Evolutionary conservation across 768 basidiomycete genomes (phyloP), one percentile per base, ranked within the genome.

Genomic region (Auricularia heimuer): DNA sequence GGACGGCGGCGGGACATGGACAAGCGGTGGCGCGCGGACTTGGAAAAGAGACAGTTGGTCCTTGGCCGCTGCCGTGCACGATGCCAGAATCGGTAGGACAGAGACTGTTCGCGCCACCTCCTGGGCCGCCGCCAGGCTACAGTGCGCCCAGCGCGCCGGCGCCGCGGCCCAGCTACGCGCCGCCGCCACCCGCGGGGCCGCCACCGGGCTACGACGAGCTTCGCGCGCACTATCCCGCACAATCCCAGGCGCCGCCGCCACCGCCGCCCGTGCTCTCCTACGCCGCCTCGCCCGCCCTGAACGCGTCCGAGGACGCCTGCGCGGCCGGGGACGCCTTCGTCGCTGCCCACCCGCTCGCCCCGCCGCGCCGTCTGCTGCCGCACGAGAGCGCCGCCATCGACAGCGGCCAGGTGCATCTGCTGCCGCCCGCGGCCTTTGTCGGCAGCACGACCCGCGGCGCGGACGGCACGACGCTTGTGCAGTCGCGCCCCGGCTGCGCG

Each of bases 261-360:
- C 56, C 56, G 56, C 56, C 56, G 56, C 56, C 56, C 34, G 56
- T 60, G 24, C 56, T 60, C 8, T 60, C 56, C 1, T 60, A 60
- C 34, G 11, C 24, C 34, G 56, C 24, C 7, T 29, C 24, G 12
- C 56, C 56, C 6, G 56, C 56, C 7, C 56, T 60, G 29, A 60
- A 60, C 34, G 56, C 56, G 33, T 60, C 56, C 56, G 56, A 4
- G 34, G 56, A 60, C 56, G 56, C 24, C 4, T 24, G 11, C 21
- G 56, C 24, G 24, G 56, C 29, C 34, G 56, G 56, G 24, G 24
- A 60, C 16, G 4, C 10, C 7, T 60, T 60, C 56, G 18, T 60
- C 10, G 24, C 6, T 4, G 4, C 4, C 16, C 6, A 60, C 56
- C 56, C 56, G 4, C 18, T 60, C 24, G 21, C 56, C 34, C 24